Base-by-base conservation (phyloP, 495 filamentous ascomycete species). In the Astrothelium subdiscretum region DNA sequence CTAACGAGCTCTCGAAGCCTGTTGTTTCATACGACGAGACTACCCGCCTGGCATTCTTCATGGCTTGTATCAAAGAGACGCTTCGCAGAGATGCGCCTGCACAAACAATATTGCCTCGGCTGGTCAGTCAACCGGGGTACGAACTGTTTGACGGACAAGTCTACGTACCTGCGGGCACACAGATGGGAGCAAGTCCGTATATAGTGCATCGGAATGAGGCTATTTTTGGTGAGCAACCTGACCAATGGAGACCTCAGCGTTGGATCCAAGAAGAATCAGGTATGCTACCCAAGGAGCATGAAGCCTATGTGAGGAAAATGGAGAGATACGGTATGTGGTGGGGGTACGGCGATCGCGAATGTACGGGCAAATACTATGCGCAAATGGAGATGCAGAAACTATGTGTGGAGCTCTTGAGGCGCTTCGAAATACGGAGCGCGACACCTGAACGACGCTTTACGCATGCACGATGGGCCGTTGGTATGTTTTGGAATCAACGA, bases 381-480 rank as follows among this genome's bases (percentile, higher is more conserved):
- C 67, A 62, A 32, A 44, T 73, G 29, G 71, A 73, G 64, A 59
- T 73, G 22, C 48, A 63, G 24, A 73, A 73, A 60, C n/a, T 71
- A 2, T 63, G 71, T 0, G 65, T 71, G 18, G 59, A 65, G 29
- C 31, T 73, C 43, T 31, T 73, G 59, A 42, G 60, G 59, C n/a
- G 64, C 38, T 68, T 63, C 57, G 64, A 68, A 51, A 63, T 68
- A 32, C 35, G 22, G 63, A 51, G 65, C 15, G 63, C 48, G 29
- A 44, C 59, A 18, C 63, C 66, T 59, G 63, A 66, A 6, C 35
- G 15, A 38, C 35, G 35, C 35, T 38, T 38, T 15, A 15, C 15
- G 35, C 35, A 6, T 38, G 35, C 35, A 38, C 5, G 35, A 38
- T 6, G 35, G 35, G 35, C 35, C 6, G 35, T 38, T 15, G 35